Conservation (phyloP, 2,329 filamentous ascomycete genomes). For the Setomelanomma holmii region DNA sequence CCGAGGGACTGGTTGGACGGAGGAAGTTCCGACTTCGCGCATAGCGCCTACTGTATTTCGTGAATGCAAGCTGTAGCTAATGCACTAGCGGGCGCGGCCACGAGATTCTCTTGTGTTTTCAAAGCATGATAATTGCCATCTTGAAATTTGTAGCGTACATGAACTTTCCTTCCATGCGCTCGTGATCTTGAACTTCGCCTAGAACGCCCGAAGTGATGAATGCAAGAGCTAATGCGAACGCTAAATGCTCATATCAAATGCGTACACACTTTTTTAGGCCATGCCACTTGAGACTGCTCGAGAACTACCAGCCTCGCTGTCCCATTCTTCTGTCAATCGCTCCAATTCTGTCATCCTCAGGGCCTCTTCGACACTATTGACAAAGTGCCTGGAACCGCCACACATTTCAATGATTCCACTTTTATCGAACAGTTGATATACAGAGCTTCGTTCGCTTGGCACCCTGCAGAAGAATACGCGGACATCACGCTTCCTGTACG, state of each 20-base stretch:
- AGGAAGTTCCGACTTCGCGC: background rate
- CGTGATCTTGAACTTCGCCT: too few relatives aligned
- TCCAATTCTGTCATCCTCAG: conserved; percentile 80
- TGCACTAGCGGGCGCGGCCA: background rate
- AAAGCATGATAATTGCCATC: background rate
- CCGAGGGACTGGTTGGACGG: background rate
- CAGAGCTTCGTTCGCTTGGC: conserved; percentile 58
- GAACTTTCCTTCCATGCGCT: background rate
- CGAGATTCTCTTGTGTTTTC: background rate
- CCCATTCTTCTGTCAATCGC: conserved; percentile 54
- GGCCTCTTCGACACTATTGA: conserved; percentile 83
- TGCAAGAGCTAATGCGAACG: background rate
- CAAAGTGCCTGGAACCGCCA: conserved; percentile 80
- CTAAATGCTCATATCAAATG: background rate
- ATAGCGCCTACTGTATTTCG: background rate
- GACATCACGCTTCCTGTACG: conserved; percentile 78
- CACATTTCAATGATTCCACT: conserved; percentile 86
- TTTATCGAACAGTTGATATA: conserved; percentile 75
- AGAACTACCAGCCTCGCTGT: conserved; percentile 33
- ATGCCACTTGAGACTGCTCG: conserved; percentile 17
- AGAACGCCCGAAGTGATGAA: background rate
- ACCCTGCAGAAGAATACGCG: conserved; percentile 76
- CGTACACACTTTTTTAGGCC: background rate
- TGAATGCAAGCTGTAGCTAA: background rate
- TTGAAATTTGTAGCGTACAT: background rate